Evolutionary conservation across 345 rosid genomes (phyloP), one percentile per base, ranked within the genome.

Genomic region (Populus pruinosa): DNA sequence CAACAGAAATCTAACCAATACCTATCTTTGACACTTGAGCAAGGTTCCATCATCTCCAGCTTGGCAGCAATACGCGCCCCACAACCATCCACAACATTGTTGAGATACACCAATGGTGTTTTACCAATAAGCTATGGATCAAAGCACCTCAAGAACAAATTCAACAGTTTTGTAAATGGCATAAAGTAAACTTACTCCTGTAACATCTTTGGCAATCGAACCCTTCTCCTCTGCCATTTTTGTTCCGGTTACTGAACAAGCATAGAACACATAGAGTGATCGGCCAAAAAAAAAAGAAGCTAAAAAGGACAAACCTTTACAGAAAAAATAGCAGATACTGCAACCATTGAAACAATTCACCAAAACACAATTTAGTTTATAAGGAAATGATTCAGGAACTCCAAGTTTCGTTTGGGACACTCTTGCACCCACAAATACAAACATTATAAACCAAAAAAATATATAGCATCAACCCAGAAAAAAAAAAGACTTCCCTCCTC

Each of bases 21-120:
- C 98, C 97, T 91, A 82, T 94, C 98, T 85, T 94, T 94, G 86
- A 94, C 94, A 73, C 98, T 94, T 6, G 98, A 92, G 76, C 95
- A 92, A 33, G 97, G 98, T 62, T 92, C 95, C 96, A 94, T 90
- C 87, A 81, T 79, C 85, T 92, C 98, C 55, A 91, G 87, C 89
- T 94, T 94, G 77, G 91, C 97, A 69, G 96, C 97, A 81, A 92
- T 73, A 29, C 85, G 89, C 39, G 88, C 97, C 76, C 85, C 93
- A 29, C 97, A 92, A 33, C 93, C 96, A 82, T 92, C 88, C 70
- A 84, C 89, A 6, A 92, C 79, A 72, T 80, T 83, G 85, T 94
- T 94, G 74, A 94, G 93, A 86, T 87, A 92, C 38, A 94, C 96
- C 87, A 94, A 73, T 25, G 98, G 97, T 13, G 97, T 94, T 65